A percentile compares a stretch with the other conserved stretches of the same genome.
These are phyloP conservation scores for Colletotrichum tofieldiae DNA, from an alignment of 2,329 filamentous ascomycete species.

Conservation along the genomic window DNA sequence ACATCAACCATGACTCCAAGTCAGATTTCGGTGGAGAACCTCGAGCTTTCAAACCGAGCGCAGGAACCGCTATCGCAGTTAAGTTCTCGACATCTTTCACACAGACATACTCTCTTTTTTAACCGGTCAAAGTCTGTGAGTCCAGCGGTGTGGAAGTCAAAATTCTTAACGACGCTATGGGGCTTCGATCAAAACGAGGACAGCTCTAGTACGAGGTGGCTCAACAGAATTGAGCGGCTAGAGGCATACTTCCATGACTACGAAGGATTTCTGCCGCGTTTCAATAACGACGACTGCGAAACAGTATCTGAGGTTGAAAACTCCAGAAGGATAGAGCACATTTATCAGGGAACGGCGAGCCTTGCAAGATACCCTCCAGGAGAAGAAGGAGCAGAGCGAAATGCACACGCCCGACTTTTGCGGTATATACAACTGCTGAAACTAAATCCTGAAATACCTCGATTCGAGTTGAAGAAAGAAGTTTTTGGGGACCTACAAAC, in stretches of 20 bases:
- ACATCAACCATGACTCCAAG: too few species aligned
- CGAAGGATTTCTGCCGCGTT: neutral
- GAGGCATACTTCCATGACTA: neutral
- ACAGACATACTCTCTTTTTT: neutral
- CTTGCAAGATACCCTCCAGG: neutral
- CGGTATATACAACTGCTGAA: neutral
- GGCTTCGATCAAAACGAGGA: neutral
- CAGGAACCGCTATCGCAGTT: too few species aligned
- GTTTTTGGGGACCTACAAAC: neutral
- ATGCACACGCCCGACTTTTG: neutral
- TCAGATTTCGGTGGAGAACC: too few species aligned
- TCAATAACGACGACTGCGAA: neutral
- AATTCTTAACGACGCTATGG: neutral
- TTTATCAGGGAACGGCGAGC: neutral
- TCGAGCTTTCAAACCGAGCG: too few species aligned
- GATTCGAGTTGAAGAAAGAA: neutral
- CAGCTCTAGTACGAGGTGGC: neutral
- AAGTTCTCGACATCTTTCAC: too few species aligned
- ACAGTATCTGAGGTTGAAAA: neutral
- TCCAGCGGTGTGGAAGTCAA: neutral
- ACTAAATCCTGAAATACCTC: neutral
- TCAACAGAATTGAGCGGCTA: neutral
- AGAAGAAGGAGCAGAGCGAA: neutral
- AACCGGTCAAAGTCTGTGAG: neutral
- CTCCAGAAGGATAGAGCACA: neutral